Evolutionary conservation across 169 alveolate genomes (phyloP).

Genomic region (Pseudocohnilembus persalinus): DNA sequence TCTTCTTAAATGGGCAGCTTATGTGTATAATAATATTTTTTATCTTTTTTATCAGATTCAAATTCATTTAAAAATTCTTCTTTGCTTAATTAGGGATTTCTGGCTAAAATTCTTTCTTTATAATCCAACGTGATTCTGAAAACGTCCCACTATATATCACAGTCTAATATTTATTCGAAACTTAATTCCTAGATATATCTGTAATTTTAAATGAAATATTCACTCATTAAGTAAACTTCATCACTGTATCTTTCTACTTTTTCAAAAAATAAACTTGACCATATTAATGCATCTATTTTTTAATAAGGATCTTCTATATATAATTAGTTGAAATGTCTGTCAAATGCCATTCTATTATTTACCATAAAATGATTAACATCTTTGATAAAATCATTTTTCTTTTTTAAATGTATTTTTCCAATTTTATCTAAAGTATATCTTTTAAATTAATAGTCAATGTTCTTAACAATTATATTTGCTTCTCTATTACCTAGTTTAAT

Average conservation of each 20-base stretch:
- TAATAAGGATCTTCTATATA: conserved; percentile 53
- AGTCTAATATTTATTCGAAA: conserved; percentile 54
- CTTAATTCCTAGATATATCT: conserved; percentile 44
- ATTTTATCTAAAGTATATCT: conserved; percentile 43
- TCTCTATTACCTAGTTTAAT: no score
- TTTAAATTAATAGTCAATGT: conserved; percentile 45
- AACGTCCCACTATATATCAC: conserved; percentile 59
- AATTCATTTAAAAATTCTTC: conserved; percentile 61
- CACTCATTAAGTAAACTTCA: conserved; percentile 67
- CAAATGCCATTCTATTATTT: conserved; percentile 55
- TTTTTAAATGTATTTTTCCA: conserved; percentile 56
- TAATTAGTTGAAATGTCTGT: conserved; percentile 56
- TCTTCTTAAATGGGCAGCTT: conserved; percentile 19
- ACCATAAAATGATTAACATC: conserved; percentile 59
- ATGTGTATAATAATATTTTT: conserved; percentile 59
- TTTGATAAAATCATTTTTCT: conserved; percentile 59
- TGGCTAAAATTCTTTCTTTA: conserved; percentile 38
- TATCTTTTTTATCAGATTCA: conserved; percentile 44
- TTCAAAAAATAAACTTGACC: conserved; percentile 69
- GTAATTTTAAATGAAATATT: conserved; percentile 51
- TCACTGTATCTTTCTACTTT: conserved; percentile 69
- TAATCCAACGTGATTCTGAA: conserved; percentile 54
- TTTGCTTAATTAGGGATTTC: conserved; percentile 52
- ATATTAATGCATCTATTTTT: conserved; percentile 69
- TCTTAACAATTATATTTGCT: conserved; percentile 43